A percentile compares a stretch with the other conserved stretches of the same genome.
phyloP scores from a whole-genome alignment of 352 stramenopile genomes.

The Globisporangium echinulatum region DNA sequence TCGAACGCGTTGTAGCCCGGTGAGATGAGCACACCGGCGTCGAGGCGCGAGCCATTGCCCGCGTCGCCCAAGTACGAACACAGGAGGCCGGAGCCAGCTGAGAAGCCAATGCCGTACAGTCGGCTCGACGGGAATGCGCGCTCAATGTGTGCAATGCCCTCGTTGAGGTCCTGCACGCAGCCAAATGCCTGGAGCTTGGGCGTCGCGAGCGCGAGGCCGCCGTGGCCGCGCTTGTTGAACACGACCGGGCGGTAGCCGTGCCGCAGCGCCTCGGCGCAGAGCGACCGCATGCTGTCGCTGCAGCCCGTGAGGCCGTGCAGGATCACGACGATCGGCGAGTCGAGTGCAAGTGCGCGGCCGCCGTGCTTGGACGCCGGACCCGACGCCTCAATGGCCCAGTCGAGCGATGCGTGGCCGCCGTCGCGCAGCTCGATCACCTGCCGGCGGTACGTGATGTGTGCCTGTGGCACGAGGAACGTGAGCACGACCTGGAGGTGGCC shows the following conservation, averaged over 20 bases:
- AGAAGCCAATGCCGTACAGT: constrained; percentile 68
- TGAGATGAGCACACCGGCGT: constrained; percentile 60
- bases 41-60: constrained; percentile 39
- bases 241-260: constrained; percentile 71
- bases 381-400: constrained; percentile 51
- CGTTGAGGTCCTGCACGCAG: constrained; percentile 45
- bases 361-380: constrained; percentile 3
- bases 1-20: constrained; percentile 73
- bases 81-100: constrained; percentile 54
- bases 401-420: constrained; percentile 57
- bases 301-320: constrained; percentile 67
- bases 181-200: constrained; percentile 69
- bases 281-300: constrained; percentile 50
- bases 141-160: constrained; percentile 52
- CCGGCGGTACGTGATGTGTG: constrained; percentile 42
- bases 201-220: constrained; percentile 48
- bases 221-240: constrained; percentile 82
- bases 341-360: constrained; percentile 2
- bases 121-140: constrained; percentile 32
- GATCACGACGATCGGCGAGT: constrained; percentile 55
- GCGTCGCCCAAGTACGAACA: constrained; percentile 69
- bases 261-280: constrained; percentile 51
- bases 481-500: constrained; percentile 64
- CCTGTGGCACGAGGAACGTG: constrained; percentile 63
- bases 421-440: constrained; percentile 56